Percentiles rank a stretch among this genome's conserved stretches.
Conservation (phyloP, 169 alveolate species). For the Plasmodium vinckei region DNA sequence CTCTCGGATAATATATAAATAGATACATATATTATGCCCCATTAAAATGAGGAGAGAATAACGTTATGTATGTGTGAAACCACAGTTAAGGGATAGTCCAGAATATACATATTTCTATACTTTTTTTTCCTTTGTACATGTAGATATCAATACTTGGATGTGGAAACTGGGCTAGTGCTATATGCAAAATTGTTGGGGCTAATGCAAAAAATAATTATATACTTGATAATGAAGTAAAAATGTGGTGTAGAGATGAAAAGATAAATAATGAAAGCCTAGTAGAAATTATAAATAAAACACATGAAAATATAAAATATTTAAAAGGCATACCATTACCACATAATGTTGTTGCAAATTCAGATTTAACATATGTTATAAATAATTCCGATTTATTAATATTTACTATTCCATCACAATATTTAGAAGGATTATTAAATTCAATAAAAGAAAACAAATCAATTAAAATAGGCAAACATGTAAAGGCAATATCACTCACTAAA, state of each 20-base stretch:
- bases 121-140: not conserved
- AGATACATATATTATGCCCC: too few species aligned
- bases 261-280: conserved; percentile 87
- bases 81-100: not conserved
- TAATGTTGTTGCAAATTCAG: conserved; percentile 90
- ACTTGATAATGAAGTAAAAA: conserved; percentile 84
- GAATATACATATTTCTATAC: not conserved
- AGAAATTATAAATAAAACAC: conserved; percentile 90
- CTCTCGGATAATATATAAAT: too few species aligned
- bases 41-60: too few species aligned
- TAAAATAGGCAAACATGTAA: conserved; percentile 76
- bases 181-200: conserved; percentile 86
- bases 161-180: conserved; percentile 92
- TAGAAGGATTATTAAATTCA: conserved; percentile 59
- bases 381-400: conserved; percentile 89
- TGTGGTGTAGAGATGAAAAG: conserved; percentile 92
- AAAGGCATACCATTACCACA: conserved; percentile 90
- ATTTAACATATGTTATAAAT: conserved; percentile 86
- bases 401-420: conserved; percentile 93
- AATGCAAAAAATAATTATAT: conserved; percentile 78
- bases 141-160: conserved; percentile 90
- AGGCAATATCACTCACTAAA: conserved; percentile 88
- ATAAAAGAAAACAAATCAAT: conserved; percentile 47
- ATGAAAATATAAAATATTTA: conserved; percentile 91
- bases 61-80: not conserved